phyloP scores from a whole-genome alignment of 495 filamentous ascomycete species.

The Halenospora varia region DNA sequence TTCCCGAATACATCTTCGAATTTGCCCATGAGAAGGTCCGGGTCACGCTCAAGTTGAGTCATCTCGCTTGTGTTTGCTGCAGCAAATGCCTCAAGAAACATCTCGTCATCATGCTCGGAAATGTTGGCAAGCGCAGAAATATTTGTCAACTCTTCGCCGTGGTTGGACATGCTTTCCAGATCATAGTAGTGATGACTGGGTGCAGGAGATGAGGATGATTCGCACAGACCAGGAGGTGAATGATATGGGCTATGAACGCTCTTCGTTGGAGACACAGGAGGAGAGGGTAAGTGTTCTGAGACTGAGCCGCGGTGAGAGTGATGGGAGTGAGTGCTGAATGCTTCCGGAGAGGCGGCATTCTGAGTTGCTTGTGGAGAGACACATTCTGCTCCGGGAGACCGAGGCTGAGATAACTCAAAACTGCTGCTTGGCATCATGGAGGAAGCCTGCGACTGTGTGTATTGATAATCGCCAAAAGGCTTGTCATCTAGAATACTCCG shows the following conservation, averaged over 20 bases:
- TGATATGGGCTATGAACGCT: slow-evolving; percentile 28
- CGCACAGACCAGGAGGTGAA: slow-evolving; percentile 41
- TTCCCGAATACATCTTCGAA: slow-evolving; percentile 41
- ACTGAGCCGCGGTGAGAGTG: slow-evolving; percentile 20
- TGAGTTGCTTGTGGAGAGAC: slow-evolving; percentile 23
- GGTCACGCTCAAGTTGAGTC: slow-evolving; percentile 34
- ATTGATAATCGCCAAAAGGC: slow-evolving; percentile 37
- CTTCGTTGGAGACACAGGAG: slow-evolving; percentile 43
- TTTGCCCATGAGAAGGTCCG: slow-evolving; percentile 39
- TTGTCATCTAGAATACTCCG: slow-evolving; percentile 41
- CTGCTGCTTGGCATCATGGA: slow-evolving; percentile 2
- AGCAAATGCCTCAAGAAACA: slow-evolving; percentile 30
- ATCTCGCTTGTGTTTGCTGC: slow-evolving; percentile 28
- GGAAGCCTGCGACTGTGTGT: slow-evolving; percentile 20
- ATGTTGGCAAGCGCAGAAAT: slow-evolving; percentile 30
- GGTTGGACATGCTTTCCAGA: slow-evolving; percentile 31
- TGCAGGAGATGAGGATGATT: slow-evolving; percentile 42
- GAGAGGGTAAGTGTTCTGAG: slow-evolving; percentile 28
- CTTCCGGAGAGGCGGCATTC: slow-evolving; percentile 32
- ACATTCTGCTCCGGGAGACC: slow-evolving; percentile 24
- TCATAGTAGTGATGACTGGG: slow-evolving; percentile 40
- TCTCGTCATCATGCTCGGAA: slow-evolving; percentile 27
- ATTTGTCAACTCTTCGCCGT: slow-evolving; percentile 23
- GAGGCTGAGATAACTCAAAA: slow-evolving; percentile 18
- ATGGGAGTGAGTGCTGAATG: slow-evolving; percentile 32